Base-by-base conservation (phyloP, 2,329 filamentous ascomycete species). In the Dendrostoma leiphaemia region DNA sequence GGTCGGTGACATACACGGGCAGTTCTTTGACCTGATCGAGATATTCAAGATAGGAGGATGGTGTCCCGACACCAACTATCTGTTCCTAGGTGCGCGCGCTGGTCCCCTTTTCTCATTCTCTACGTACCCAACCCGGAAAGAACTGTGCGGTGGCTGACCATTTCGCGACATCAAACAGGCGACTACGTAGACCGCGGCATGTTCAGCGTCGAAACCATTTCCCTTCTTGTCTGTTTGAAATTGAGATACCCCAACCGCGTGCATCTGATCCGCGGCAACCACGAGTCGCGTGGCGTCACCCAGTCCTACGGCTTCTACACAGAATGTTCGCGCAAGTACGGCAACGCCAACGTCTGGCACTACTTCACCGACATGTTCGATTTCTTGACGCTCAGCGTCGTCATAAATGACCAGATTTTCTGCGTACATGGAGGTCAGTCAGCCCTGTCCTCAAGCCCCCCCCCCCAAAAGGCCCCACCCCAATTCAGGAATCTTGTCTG, bases 351-450 rank as follows among this genome's bases (percentile, higher is more conserved):
- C 65, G 94, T 99, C 21, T 99, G 94, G 94, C 94, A 99, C 73
- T 94, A 97, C 71, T 99, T 99, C 69, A 99, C 94, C 61, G 94
- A 99, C 75, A 97, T 99, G 92, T 99, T 99, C 73, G 94, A 99
- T 74, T 99, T 96, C 71, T 80, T 99, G 60, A 97, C 93, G 7
- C 78, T 99, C 54, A 96, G 90, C 64, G 95, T 97, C 58, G 93
- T 99, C 60, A 99, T 99, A 69, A 96, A 97, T 70, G 89, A 99
- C 71, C 90, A 97, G 71, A 99, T 99, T 62, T 99, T 99, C 71
- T 99, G 94, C 71, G 94, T 99, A 6, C 94, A 99, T 71, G 94
- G 94, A 69, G 91, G 87, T 77, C 71, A 72, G 68, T 71, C 45
- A n/a, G 28, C 23, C 13, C 38, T 31, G 12, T 2, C 32, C 6